A percentile compares a stretch with the other conserved stretches of the same genome.
Conservation (phyloP, 2,329 filamentous ascomycete genomes). For the Esteya vermicola region DNA sequence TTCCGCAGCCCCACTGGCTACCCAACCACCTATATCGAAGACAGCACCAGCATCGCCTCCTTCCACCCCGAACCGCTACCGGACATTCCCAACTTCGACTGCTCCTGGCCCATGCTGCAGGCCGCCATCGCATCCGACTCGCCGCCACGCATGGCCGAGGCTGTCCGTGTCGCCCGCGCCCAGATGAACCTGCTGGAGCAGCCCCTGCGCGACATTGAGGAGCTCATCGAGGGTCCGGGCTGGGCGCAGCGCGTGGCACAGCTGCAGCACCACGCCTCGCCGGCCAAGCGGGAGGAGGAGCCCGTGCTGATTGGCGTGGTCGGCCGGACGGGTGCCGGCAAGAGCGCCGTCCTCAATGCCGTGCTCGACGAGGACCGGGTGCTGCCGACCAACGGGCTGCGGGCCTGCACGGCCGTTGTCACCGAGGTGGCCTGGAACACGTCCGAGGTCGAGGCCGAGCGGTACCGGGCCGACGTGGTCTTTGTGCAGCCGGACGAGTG, state of each 20-base stretch:
- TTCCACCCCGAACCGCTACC: background rate
- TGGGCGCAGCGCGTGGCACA: background rate
- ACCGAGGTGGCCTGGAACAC: constrained; percentile 46
- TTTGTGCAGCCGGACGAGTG: constrained; percentile 40
- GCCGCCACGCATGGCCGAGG: background rate
- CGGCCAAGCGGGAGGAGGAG: constrained; percentile 14
- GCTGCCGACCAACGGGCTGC: constrained; percentile 32
- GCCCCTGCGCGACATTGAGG: constrained; percentile 12
- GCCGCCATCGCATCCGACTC: background rate
- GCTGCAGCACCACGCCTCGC: constrained; percentile 11
- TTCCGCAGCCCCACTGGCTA: too few species aligned
- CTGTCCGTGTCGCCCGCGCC: constrained; percentile 5
- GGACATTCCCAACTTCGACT: background rate
- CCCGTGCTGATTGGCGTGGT: constrained; percentile 40
- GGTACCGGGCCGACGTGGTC: constrained; percentile 41
- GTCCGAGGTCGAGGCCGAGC: constrained; percentile 17
- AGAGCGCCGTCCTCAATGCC: constrained; percentile 49
- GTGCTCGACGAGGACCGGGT: constrained; percentile 43
- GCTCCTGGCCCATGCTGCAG: constrained; percentile 1
- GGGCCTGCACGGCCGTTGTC: constrained; percentile 46
- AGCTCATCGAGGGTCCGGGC: constrained; percentile 6
- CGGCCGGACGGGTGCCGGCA: constrained; percentile 47
- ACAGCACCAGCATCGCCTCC: background rate
- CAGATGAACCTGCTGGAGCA: constrained; percentile 12
- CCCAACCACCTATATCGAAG: too few species aligned